Evolutionary conservation across 176 grass and related monocot species (phyloP).

Genomic region (Eragrostis curvula): DNA sequence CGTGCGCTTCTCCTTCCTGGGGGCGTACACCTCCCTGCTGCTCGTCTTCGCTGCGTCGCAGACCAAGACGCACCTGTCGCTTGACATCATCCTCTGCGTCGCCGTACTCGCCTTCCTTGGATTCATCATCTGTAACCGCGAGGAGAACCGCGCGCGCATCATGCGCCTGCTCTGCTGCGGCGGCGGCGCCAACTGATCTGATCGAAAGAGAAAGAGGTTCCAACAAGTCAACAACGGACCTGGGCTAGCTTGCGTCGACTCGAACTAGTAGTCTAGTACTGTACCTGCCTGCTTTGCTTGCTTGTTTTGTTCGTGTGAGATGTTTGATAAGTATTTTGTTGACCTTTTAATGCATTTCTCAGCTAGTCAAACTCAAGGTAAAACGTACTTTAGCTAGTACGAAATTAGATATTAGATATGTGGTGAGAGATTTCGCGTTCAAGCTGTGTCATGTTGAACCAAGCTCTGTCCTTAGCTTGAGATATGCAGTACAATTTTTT

Average conservation of each 20-base stretch:
- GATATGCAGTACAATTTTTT: too few relatives aligned
- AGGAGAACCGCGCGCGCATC: conserved; percentile 5
- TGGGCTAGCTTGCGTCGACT: too few relatives aligned
- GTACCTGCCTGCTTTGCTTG: not conserved
- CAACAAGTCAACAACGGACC: too few relatives aligned
- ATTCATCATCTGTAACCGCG: not conserved
- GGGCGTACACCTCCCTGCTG: too few relatives aligned
- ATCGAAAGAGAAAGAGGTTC: too few relatives aligned
- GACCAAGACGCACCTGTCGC: too few relatives aligned
- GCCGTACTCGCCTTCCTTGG: not conserved
- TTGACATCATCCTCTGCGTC: not conserved
- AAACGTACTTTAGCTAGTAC: too few relatives aligned
- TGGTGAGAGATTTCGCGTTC: not conserved
- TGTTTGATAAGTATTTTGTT: too few relatives aligned
- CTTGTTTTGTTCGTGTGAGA: not conserved
- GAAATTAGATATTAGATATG: not conserved
- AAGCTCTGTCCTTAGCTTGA: conserved; percentile 1
- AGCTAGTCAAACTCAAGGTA: too few relatives aligned
- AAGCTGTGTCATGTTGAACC: not conserved
- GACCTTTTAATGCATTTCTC: not conserved
- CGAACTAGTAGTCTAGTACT: too few relatives aligned
- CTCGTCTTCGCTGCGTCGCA: too few relatives aligned
- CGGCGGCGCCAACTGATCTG: conserved; percentile 1
- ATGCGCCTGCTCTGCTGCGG: not conserved
- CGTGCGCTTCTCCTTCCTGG: too few relatives aligned